A percentile compares a stretch with the other conserved stretches of the same genome.
phyloP scores from a whole-genome alignment of 345 rosid genomes.

The Arabidopsis thaliana region DNA sequence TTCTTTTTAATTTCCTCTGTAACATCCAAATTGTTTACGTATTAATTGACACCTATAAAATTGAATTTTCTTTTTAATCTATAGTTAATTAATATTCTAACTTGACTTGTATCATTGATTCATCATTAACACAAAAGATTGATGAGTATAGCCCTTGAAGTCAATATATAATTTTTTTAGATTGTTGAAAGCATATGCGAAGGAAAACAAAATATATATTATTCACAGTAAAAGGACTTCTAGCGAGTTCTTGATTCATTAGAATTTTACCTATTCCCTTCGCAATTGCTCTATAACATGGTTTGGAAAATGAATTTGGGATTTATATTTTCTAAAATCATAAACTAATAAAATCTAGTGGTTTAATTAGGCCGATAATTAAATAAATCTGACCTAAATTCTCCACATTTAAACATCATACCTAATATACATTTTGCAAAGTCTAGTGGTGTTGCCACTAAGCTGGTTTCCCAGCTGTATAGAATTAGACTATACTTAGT shows the following conservation, averaged over 20 bases:
- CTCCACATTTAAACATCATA: constrained; percentile 30
- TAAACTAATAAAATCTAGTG: not conserved
- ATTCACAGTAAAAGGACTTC: constrained; percentile 13
- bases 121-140: not conserved
- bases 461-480: constrained; percentile 23
- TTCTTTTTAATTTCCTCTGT: not conserved
- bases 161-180: not conserved
- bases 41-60: not conserved
- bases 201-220: not conserved
- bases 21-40: not conserved
- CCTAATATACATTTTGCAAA: constrained; percentile 26
- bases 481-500: constrained; percentile 15
- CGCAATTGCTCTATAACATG: not conserved
- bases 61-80: not conserved
- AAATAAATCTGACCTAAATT: constrained; percentile 37
- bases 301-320: not conserved
- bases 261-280: not conserved
- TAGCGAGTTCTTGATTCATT: constrained; percentile 22
- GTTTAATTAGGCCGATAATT: constrained; percentile 6
- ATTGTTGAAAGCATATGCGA: constrained; percentile 23
- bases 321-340: constrained; percentile 11
- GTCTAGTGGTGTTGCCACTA: constrained; percentile 32
- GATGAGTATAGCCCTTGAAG: not conserved
- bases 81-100: not conserved
- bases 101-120: constrained; percentile 7